Conservation (phyloP, 148 eudicot genomes). For the Polygonum aviculare region DNA sequence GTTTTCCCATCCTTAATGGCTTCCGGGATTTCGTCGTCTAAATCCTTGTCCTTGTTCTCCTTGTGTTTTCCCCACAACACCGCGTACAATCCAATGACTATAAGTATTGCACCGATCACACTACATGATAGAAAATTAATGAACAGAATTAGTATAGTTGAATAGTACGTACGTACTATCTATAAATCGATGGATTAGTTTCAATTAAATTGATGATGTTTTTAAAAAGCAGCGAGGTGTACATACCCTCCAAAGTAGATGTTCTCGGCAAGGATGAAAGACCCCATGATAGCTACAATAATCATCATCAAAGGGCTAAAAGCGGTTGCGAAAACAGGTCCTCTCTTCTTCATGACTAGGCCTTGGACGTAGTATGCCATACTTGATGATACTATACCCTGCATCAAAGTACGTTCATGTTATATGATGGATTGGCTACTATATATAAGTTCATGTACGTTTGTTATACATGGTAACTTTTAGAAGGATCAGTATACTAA, state of each 20-base stretch:
- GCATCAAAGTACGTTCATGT: neutral
- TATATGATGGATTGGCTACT: neutral
- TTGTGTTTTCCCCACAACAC: slow-evolving; percentile 25
- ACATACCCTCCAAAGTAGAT: slow-evolving; percentile 71
- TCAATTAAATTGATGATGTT: too few relatives aligned
- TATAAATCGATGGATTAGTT: too few relatives aligned
- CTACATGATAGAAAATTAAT: neutral
- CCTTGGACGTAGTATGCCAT: slow-evolving; percentile 96
- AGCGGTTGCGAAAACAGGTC: slow-evolving; percentile 90
- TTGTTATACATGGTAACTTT: too few relatives aligned
- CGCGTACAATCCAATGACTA: slow-evolving; percentile 18
- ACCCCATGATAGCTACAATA: slow-evolving; percentile 93
- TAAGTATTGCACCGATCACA: slow-evolving; percentile 14
- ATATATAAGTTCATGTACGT: too few relatives aligned
- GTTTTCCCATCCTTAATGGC: neutral
- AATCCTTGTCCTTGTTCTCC: slow-evolving; percentile 17
- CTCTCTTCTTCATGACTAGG: slow-evolving; percentile 80
- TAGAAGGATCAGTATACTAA: slow-evolving; percentile 12
- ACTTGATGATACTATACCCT: slow-evolving; percentile 61
- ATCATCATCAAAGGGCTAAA: slow-evolving; percentile 99
- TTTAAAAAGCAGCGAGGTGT: neutral
- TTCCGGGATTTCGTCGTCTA: slow-evolving; percentile 11
- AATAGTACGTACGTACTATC: too few relatives aligned
- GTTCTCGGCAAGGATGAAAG: slow-evolving; percentile 89
- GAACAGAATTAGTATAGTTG: too few relatives aligned